These are phyloP conservation scores for Talaromyces adpressus DNA, from an alignment of 495 filamentous ascomycete genomes.

Conservation along the genomic window DNA sequence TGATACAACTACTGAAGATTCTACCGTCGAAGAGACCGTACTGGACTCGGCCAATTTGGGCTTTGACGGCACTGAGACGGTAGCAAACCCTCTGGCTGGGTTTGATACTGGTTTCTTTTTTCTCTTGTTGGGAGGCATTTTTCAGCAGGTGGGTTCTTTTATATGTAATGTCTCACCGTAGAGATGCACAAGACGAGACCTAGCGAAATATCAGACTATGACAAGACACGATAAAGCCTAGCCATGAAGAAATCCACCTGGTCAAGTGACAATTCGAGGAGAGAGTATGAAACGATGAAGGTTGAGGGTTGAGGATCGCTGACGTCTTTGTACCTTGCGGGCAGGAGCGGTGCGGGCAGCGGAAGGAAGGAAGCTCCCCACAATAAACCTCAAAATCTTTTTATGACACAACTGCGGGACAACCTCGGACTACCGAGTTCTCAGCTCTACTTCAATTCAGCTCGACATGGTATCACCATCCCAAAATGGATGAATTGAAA, in stretches of 20 bases:
- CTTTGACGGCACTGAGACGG: slow-evolving; percentile 82
- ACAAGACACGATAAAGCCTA: not conserved
- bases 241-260: not conserved
- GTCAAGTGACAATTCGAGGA: not conserved
- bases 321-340: slow-evolving; percentile 5
- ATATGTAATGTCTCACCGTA: slow-evolving; percentile 1
- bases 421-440: not conserved
- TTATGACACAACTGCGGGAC: slow-evolving; percentile 37
- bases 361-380: slow-evolving; percentile 5
- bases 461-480: slow-evolving; percentile 21
- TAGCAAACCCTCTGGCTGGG: slow-evolving; percentile 86
- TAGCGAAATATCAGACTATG: slow-evolving; percentile 5
- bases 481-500: slow-evolving; percentile 42
- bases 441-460: slow-evolving; percentile 8
- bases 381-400: slow-evolving; percentile 27
- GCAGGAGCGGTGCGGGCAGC: slow-evolving; percentile 6
- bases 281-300: slow-evolving; percentile 13
- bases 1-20: slow-evolving; percentile 29
- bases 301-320: not conserved
- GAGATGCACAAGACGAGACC: slow-evolving; percentile 11
- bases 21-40: slow-evolving; percentile 22
- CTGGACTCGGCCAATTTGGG: slow-evolving; percentile 28
- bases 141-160: not conserved
- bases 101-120: slow-evolving; percentile 80
- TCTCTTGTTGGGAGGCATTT: slow-evolving; percentile 74